These are phyloP conservation scores for Nakazawaea ernobii DNA, from an alignment of 805 yeast species.

Conservation along the genomic window DNA sequence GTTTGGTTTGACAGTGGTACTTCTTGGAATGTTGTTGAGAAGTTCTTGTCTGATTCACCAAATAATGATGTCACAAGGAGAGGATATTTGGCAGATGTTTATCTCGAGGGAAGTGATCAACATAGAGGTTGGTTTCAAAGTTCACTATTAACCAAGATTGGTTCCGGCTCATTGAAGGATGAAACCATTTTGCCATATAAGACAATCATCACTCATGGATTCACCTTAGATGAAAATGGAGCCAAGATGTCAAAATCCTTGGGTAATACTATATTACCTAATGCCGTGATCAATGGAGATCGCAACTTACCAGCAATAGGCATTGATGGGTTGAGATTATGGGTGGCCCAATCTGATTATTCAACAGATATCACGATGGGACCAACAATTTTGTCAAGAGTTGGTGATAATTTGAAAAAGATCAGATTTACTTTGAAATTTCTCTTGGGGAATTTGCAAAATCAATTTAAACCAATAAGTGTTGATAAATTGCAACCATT, in stretches of 20 bases:
- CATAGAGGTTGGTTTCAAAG: constrained; percentile 99
- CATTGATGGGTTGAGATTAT: constrained; percentile 82
- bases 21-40: constrained; percentile 67
- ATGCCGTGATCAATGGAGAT: constrained; percentile 58
- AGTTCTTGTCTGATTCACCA: constrained; percentile 26
- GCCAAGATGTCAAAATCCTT: constrained; percentile 91
- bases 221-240: constrained; percentile 79
- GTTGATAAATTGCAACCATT: constrained; percentile 33
- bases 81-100: constrained; percentile 65
- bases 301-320: constrained; percentile 62
- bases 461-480: constrained; percentile 27
- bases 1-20: constrained; percentile 99
- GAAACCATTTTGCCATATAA: constrained; percentile 50
- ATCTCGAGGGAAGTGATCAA: constrained; percentile 96
- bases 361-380: constrained; percentile 76
- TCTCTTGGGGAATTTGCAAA: constrained; percentile 70
- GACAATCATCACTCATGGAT: constrained; percentile 86
- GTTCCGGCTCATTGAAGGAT: constrained; percentile 19
- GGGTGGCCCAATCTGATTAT: constrained; percentile 88
- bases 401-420: constrained; percentile 76
- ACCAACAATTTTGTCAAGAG: constrained; percentile 64
- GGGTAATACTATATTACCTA: constrained; percentile 76
- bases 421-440: constrained; percentile 76
- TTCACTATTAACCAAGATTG: constrained; percentile 74
- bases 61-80: constrained; percentile 28